These are phyloP conservation scores for Wickerhamomyces bisporus DNA, from an alignment of 805 yeast genomes.

Conservation along the genomic window DNA sequence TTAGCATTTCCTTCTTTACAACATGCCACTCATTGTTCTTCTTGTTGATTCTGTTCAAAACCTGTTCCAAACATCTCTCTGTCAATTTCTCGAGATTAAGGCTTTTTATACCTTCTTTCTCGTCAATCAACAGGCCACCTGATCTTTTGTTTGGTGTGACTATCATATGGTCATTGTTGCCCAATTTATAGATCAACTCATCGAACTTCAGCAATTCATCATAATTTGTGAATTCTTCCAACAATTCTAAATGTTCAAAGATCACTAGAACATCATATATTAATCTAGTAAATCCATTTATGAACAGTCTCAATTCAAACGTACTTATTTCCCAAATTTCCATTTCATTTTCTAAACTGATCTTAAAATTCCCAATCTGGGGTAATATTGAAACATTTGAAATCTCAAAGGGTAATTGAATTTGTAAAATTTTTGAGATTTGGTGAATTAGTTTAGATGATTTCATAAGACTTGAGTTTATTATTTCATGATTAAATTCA, in stretches of 20 bases:
- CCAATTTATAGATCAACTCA: slow-evolving; percentile 19
- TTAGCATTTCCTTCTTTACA: slow-evolving; percentile 4
- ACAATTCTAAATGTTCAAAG: slow-evolving; percentile 10
- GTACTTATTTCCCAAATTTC: slow-evolving; percentile 13
- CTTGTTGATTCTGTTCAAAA: slow-evolving; percentile 7
- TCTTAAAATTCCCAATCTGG: slow-evolving; percentile 3
- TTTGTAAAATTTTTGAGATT: slow-evolving; percentile 11
- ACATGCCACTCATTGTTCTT: slow-evolving; percentile 24
- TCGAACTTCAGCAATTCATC: slow-evolving; percentile 17
- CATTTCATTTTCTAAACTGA: slow-evolving; percentile 4
- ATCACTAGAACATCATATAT: slow-evolving; percentile 11
- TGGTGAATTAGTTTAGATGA: slow-evolving; percentile 16
- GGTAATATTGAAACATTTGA: slow-evolving; percentile 1
- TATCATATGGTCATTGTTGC: slow-evolving; percentile 12
- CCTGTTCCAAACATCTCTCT: background rate
- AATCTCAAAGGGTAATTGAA: slow-evolving; percentile 13
- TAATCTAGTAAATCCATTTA: slow-evolving; percentile 12
- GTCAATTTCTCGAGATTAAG: slow-evolving; percentile 8
- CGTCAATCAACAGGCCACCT: background rate
- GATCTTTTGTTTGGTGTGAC: background rate
- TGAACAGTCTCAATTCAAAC: slow-evolving; percentile 10
- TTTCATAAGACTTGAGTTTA: slow-evolving; percentile 15
- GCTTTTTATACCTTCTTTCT: background rate
- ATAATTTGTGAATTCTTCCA: slow-evolving; percentile 5
- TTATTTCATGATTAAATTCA: slow-evolving; percentile 13